Conservation (phyloP, 805 yeast species). For the Candida incommunis region DNA sequence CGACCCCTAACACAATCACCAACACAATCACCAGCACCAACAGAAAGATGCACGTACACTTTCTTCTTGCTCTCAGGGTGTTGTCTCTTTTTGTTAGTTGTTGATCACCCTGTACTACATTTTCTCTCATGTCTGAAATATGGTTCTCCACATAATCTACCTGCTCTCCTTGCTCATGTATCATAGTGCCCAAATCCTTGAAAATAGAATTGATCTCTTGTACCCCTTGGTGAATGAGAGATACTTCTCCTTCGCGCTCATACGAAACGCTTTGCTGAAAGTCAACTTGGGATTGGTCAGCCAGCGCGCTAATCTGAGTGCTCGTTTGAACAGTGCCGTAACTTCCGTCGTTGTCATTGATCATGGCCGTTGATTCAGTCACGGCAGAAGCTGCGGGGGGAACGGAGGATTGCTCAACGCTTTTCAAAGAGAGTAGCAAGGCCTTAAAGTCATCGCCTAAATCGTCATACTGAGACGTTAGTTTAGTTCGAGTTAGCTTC, state of each 20-base stretch:
- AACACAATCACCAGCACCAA: conserved; percentile 40
- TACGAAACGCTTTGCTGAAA: conserved; percentile 29
- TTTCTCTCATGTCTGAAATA: conserved; percentile 44
- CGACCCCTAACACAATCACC: not conserved
- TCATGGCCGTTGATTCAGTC: not conserved
- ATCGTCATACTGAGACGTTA: not conserved
- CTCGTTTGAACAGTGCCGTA: not conserved
- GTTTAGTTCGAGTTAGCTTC: not conserved
- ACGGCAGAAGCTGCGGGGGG: not conserved
- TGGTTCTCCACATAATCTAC: conserved; percentile 77
- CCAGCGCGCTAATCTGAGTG: not conserved
- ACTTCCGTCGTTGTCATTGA: not conserved
- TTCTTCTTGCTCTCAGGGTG: conserved; percentile 53
- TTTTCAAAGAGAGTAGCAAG: not conserved
- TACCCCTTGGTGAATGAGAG: conserved; percentile 61
- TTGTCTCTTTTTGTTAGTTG: conserved; percentile 65
- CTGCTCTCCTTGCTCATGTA: conserved; percentile 73
- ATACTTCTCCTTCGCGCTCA: conserved; percentile 62
- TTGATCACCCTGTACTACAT: conserved; percentile 54
- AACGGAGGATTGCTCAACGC: not conserved
- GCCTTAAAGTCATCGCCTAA: not conserved
- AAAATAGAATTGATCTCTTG: conserved; percentile 77
- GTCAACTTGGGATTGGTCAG: conserved; percentile 16
- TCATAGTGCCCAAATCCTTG: conserved; percentile 63
- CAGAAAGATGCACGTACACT: conserved; percentile 59